These are phyloP conservation scores for Nidularia pulvinata DNA, from an alignment of 768 basidiomycete species.

Conservation along the genomic window DNA sequence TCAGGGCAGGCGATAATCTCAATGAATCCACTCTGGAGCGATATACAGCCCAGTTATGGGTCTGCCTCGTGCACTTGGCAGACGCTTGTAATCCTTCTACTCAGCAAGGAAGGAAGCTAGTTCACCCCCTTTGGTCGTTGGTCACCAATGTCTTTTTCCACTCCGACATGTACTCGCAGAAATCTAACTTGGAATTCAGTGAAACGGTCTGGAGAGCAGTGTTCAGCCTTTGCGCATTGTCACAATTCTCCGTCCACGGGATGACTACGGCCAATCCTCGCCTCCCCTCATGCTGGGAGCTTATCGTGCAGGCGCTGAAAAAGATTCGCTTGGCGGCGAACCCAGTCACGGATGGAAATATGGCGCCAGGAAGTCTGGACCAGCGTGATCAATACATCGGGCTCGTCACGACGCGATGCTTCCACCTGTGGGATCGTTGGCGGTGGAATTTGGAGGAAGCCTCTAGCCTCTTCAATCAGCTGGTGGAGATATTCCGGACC, in stretches of 20 bases:
- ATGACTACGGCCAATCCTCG: conserved; percentile 27
- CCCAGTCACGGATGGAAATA: conserved; percentile 33
- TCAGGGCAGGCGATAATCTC: conserved; percentile 28
- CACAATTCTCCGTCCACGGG: conserved; percentile 71
- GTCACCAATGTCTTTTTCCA: conserved; percentile 29
- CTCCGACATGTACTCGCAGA: conserved; percentile 12
- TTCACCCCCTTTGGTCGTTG: conserved; percentile 45
- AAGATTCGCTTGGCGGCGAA: conserved; percentile 57
- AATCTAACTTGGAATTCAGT: conserved; percentile 40
- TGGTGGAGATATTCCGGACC: conserved; percentile 74
- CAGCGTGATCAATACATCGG: conserved; percentile 74
- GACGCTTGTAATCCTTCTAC: conserved; percentile 13
- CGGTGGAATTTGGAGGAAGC: conserved; percentile 67
- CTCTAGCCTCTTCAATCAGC: conserved; percentile 54
- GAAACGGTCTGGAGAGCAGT: conserved; percentile 76
- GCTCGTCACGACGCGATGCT: conserved; percentile 69
- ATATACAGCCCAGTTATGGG: conserved; percentile 69
- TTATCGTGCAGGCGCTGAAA: conserved; percentile 57
- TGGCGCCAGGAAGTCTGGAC: conserved; percentile 33
- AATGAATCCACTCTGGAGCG: conserved; percentile 35
- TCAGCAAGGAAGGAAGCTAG: conserved; percentile 6
- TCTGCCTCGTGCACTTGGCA: conserved; percentile 66
- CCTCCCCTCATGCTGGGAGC: conserved; percentile 64
- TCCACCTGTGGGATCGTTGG: conserved; percentile 76
- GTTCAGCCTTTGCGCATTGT: conserved; percentile 70